Evolutionary conservation across 1,284 basidiomycete genomes (phyloP).

Genomic region (Ceratobasidium sp.): DNA sequence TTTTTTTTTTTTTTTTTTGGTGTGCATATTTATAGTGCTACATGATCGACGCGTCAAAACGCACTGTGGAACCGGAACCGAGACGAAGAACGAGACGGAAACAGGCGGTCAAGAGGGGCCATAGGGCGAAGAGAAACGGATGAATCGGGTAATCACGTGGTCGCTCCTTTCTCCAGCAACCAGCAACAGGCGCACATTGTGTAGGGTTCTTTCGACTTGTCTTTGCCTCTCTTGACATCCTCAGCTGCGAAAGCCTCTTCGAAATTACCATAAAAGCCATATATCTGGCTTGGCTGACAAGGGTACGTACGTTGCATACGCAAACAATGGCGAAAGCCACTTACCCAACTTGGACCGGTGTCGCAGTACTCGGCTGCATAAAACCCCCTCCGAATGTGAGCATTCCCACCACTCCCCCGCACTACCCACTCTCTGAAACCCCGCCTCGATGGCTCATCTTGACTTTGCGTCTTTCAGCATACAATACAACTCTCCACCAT

Average conservation of each 20-base stretch:
- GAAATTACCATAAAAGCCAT: not conserved
- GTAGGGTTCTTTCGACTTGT: conserved; percentile 22
- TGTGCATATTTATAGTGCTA: too few species aligned
- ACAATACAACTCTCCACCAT: conserved; percentile 30
- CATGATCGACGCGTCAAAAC: too few species aligned
- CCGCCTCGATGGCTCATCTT: conserved; percentile 1
- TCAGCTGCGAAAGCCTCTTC: not conserved
- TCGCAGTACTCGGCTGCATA: conserved; percentile 6
- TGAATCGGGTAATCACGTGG: conserved; percentile 27
- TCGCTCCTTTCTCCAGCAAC: conserved; percentile 35
- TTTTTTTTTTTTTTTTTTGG: too few species aligned
- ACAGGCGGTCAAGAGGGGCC: too few species aligned
- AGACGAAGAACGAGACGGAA: too few species aligned
- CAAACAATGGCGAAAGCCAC: conserved; percentile 26
- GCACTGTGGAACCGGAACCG: too few species aligned
- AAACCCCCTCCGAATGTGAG: conserved; percentile 31
- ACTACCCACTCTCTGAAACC: not conserved
- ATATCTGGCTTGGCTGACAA: conserved; percentile 3
- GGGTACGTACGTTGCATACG: conserved; percentile 4
- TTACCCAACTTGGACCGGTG: conserved; percentile 2
- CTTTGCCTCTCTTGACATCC: not conserved
- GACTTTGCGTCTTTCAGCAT: conserved; percentile 41
- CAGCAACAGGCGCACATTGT: conserved; percentile 33
- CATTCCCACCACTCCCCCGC: not conserved
- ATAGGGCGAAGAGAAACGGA: too few species aligned